phyloP scores from a whole-genome alignment of 768 basidiomycete genomes.

The Stropharia rugosoannulata region DNA sequence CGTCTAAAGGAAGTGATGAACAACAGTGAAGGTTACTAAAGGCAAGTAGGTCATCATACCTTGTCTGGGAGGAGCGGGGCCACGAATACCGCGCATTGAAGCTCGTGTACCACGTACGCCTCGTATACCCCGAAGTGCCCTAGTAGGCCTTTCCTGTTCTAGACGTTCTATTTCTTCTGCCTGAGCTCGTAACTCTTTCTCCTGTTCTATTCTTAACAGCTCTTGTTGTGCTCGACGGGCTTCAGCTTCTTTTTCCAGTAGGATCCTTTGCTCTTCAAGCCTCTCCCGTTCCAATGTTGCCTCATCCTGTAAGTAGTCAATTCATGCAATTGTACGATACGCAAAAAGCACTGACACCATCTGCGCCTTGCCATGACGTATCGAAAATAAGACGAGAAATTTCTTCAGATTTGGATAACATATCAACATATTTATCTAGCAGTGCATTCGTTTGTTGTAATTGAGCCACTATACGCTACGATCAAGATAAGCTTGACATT shows the following conservation, averaged over 20 bases:
- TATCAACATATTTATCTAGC: constrained; percentile 71
- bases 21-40: background rate
- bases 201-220: constrained; percentile 45
- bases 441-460: constrained; percentile 71
- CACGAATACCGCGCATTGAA: constrained; percentile 52
- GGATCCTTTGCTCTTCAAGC: constrained; percentile 38
- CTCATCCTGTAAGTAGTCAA: constrained; percentile 52
- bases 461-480: constrained; percentile 63
- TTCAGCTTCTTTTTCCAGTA: constrained; percentile 46
- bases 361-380: constrained; percentile 74
- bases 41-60: constrained; percentile 26
- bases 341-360: constrained; percentile 49
- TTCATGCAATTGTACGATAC: background rate
- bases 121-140: constrained; percentile 49
- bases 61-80: constrained; percentile 26
- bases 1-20: constrained; percentile 3
- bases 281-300: constrained; percentile 47
- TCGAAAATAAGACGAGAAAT: constrained; percentile 71
- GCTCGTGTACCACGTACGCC: constrained; percentile 75
- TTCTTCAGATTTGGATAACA: constrained; percentile 70
- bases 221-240: constrained; percentile 46
- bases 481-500: background rate
- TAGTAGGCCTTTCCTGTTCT: constrained; percentile 47
- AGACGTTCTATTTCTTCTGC: constrained; percentile 37
- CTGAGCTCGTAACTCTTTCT: constrained; percentile 43